Evolutionary conservation across 73 alveolate genomes (phyloP).

Genomic region (Symbiodinium pilosum): DNA sequence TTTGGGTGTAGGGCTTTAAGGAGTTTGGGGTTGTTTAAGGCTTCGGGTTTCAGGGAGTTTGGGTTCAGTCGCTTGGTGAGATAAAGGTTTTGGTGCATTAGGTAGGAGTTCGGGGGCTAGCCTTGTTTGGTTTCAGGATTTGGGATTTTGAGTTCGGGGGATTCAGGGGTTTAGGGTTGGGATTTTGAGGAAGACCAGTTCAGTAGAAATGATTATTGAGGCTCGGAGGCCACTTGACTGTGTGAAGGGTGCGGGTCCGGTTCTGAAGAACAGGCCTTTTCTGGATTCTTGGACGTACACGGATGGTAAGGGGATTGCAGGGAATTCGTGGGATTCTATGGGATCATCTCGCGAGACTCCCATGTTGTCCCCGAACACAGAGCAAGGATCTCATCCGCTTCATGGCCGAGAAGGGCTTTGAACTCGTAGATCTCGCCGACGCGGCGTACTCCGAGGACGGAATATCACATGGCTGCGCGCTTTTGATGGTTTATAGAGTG

Average conservation of each 20-base stretch:
- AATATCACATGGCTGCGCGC: too few species aligned
- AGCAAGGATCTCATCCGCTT: conserved; percentile 39
- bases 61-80: too few species aligned
- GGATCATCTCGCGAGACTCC: too few species aligned
- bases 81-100: background rate
- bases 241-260: background rate
- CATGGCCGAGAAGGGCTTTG: conserved; percentile 64
- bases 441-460: conserved; percentile 25
- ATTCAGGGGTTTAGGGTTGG: background rate
- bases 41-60: background rate
- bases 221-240: background rate
- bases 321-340: too few species aligned
- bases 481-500: too few species aligned
- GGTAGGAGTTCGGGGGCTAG: too few species aligned
- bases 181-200: too few species aligned
- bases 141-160: background rate
- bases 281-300: too few species aligned
- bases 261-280: too few species aligned
- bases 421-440: conserved; percentile 68
- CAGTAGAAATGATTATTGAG: background rate
- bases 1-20: too few species aligned
- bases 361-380: too few species aligned
- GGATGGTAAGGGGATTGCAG: too few species aligned
- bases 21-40: background rate
- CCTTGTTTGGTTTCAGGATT: background rate